These are phyloP conservation scores for Peronospora farinosa DNA, from an alignment of 352 stramenopile species.

Conservation along the genomic window DNA sequence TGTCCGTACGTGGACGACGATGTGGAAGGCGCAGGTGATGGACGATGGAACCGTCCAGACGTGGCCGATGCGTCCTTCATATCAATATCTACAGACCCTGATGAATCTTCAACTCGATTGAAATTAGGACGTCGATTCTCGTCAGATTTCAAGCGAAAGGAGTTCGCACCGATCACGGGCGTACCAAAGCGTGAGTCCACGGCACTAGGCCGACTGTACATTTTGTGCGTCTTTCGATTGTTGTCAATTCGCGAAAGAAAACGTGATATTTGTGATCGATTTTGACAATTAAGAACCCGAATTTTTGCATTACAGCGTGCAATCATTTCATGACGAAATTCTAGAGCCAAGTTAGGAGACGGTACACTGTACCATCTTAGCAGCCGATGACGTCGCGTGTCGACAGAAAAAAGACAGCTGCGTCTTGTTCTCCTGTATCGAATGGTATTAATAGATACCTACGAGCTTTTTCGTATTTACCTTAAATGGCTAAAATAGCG, in stretches of 20 bases:
- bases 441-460: no score
- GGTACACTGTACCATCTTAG: constrained; percentile 1
- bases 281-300: not conserved
- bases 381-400: not conserved
- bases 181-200: constrained; percentile 16
- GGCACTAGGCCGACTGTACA: constrained; percentile 14
- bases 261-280: not conserved
- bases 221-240: constrained; percentile 3
- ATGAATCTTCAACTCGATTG: constrained; percentile 4
- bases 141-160: constrained; percentile 27
- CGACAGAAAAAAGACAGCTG: no score
- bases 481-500: no score
- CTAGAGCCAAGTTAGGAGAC: not conserved
- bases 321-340: constrained; percentile 8
- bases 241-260: constrained; percentile 9
- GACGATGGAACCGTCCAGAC: constrained; percentile 13
- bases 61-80: constrained; percentile 31
- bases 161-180: constrained; percentile 13
- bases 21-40: constrained; percentile 6
- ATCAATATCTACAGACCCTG: constrained; percentile 22
- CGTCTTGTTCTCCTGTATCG: no score
- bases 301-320: not conserved
- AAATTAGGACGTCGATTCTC: constrained; percentile 35
- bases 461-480: no score
- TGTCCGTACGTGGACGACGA: constrained; percentile 7